A percentile compares a stretch with the other conserved stretches of the same genome.
Evolutionary conservation across 495 filamentous ascomycete genomes (phyloP).

Genomic region (Tuber borchii): DNA sequence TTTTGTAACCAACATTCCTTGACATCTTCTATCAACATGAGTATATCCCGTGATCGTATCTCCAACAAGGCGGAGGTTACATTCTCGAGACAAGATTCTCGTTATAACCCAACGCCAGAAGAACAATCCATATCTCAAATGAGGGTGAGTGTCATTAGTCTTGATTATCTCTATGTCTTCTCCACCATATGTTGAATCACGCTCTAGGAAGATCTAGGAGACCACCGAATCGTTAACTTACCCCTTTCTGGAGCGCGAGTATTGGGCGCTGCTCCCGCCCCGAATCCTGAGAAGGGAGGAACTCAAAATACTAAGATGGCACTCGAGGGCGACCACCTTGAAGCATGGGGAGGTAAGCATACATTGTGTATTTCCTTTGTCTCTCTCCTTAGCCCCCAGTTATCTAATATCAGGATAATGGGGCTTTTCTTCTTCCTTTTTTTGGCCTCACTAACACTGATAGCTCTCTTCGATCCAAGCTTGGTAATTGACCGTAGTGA

Average conservation of each 20-base stretch:
- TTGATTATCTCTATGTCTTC: not conserved
- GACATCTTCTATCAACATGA: not conserved
- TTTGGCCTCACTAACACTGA: not conserved
- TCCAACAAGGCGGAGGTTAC: slow-evolving; percentile 5
- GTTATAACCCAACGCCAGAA: slow-evolving; percentile 8
- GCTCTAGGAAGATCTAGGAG: slow-evolving; percentile 35
- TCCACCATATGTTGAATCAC: slow-evolving; percentile 1
- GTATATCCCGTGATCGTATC: not conserved
- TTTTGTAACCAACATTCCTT: no score
- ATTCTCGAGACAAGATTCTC: slow-evolving; percentile 32
- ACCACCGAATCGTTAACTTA: slow-evolving; percentile 30
- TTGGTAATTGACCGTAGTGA: slow-evolving; percentile 35
- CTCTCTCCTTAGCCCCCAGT: not conserved
- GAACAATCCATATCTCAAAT: slow-evolving; percentile 30
- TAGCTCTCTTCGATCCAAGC: slow-evolving; percentile 31
- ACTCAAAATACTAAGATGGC: slow-evolving; percentile 10
- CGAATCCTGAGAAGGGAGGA: slow-evolving; percentile 26
- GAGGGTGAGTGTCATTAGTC: slow-evolving; percentile 23
- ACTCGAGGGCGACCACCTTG: slow-evolving; percentile 8
- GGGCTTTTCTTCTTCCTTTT: not conserved
- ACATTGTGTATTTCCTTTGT: not conserved
- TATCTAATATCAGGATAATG: not conserved
- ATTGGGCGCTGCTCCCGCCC: slow-evolving; percentile 26
- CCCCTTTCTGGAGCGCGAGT: slow-evolving; percentile 28
- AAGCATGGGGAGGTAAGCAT: slow-evolving; percentile 32